Percentiles rank a stretch among this genome's conserved stretches.
Conservation (phyloP, 345 rosid genomes). For the Gossypium thurberi region DNA sequence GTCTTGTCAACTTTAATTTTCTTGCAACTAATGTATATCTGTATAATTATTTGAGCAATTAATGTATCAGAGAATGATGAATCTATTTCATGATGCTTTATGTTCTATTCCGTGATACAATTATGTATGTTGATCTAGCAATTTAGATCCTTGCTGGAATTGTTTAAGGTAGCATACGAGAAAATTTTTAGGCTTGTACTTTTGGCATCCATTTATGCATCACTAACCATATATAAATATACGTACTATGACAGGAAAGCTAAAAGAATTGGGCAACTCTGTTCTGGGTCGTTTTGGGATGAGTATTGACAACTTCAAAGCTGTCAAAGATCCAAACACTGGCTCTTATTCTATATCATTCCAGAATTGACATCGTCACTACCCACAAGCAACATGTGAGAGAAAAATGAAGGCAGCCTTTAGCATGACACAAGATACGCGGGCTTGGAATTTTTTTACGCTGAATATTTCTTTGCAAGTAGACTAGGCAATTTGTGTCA, state of each 20-base stretch:
- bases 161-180: background rate
- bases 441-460: background rate
- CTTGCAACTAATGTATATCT: background rate
- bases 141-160: background rate
- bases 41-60: too few relatives aligned
- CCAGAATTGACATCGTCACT: slow-evolving; percentile 33
- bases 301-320: slow-evolving; percentile 91
- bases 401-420: background rate
- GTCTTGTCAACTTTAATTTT: background rate
- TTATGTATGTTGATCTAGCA: background rate
- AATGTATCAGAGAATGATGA: background rate
- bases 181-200: background rate
- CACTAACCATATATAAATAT: background rate
- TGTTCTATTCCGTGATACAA: background rate
- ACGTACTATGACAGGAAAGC: slow-evolving; percentile 41
- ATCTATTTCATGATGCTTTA: background rate
- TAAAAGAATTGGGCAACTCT: slow-evolving; percentile 89
- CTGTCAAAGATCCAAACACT: slow-evolving; percentile 91
- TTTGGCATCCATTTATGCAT: background rate
- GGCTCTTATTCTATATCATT: slow-evolving; percentile 87
- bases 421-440: background rate
- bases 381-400: background rate
- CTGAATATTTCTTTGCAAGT: background rate
- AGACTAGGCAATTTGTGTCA: background rate
- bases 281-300: slow-evolving; percentile 82